Conservation (phyloP, 2,329 filamentous ascomycete genomes). For the Cercospora sesami region DNA sequence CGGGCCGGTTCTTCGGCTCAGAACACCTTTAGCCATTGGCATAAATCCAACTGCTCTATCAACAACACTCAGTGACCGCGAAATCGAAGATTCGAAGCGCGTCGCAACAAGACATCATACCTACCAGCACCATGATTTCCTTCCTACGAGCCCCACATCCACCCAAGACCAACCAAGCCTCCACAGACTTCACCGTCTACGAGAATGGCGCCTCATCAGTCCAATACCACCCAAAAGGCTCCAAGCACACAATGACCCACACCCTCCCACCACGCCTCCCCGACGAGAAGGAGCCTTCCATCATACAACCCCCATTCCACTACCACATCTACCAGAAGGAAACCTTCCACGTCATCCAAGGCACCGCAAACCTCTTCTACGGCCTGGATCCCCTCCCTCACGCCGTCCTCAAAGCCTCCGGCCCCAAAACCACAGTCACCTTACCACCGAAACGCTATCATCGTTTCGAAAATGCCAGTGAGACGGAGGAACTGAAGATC, state of each 20-base stretch:
- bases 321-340: conserved; percentile 31
- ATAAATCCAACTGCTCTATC: neutral
- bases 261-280: conserved; percentile 26
- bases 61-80: neutral
- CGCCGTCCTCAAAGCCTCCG: conserved; percentile 14
- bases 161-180: conserved; percentile 24
- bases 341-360: conserved; percentile 24
- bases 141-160: conserved; percentile 27
- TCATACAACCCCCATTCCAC: conserved; percentile 29
- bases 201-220: conserved; percentile 29
- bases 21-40: neutral
- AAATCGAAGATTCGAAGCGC: neutral
- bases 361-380: conserved; percentile 27
- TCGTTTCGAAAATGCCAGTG: conserved; percentile 27
- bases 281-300: conserved; percentile 23
- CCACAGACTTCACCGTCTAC: conserved; percentile 24
- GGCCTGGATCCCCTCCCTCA: conserved; percentile 23
- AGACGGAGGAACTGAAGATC: conserved; percentile 22
- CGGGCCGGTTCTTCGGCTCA: conserved; percentile 3
- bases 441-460: conserved; percentile 27
- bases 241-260: conserved; percentile 30
- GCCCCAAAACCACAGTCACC: conserved; percentile 16
- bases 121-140: conserved; percentile 17
- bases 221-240: conserved; percentile 26
- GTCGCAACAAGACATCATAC: neutral